These are phyloP conservation scores for Pseudogymnoascus pannorum DNA, from an alignment of 2,329 filamentous ascomycete species.

Conservation along the genomic window DNA sequence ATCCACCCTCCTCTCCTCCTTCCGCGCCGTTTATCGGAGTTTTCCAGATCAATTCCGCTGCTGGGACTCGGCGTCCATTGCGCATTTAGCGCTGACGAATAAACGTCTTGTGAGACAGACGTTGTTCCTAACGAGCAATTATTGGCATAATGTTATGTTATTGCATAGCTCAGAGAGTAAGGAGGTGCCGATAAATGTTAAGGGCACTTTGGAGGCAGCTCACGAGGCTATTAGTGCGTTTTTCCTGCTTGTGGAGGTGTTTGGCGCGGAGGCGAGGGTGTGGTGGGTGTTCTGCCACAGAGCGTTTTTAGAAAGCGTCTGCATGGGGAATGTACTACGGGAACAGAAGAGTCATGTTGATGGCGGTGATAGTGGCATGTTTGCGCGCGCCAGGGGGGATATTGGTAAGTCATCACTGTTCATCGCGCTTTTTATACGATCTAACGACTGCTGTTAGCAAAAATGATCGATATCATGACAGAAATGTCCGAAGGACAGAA, in stretches of 20 bases:
- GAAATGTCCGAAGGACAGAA: slow-evolving; percentile 48
- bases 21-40: slow-evolving; percentile 62
- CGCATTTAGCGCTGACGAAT: slow-evolving; percentile 48
- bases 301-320: slow-evolving; percentile 69
- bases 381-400: slow-evolving; percentile 52
- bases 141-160: slow-evolving; percentile 76
- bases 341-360: slow-evolving; percentile 33
- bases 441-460: slow-evolving; percentile 32
- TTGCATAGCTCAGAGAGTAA: slow-evolving; percentile 64
- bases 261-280: slow-evolving; percentile 64
- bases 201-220: slow-evolving; percentile 65
- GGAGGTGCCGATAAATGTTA: slow-evolving; percentile 55
- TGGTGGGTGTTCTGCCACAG: slow-evolving; percentile 84
- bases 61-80: slow-evolving; percentile 55
- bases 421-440: neutral
- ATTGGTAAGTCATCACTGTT: slow-evolving; percentile 43
- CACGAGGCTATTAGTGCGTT: slow-evolving; percentile 68
- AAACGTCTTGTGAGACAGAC: slow-evolving; percentile 66
- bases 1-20: slow-evolving; percentile 60
- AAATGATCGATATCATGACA: slow-evolving; percentile 59
- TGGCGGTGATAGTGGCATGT: slow-evolving; percentile 30
- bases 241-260: slow-evolving; percentile 63
- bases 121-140: slow-evolving; percentile 72
- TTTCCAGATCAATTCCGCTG: slow-evolving; percentile 65
- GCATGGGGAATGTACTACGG: slow-evolving; percentile 54